A percentile compares a stretch with the other conserved stretches of the same genome.
phyloP scores from a whole-genome alignment of 352 stramenopile genomes.

The Pythium volutum region DNA sequence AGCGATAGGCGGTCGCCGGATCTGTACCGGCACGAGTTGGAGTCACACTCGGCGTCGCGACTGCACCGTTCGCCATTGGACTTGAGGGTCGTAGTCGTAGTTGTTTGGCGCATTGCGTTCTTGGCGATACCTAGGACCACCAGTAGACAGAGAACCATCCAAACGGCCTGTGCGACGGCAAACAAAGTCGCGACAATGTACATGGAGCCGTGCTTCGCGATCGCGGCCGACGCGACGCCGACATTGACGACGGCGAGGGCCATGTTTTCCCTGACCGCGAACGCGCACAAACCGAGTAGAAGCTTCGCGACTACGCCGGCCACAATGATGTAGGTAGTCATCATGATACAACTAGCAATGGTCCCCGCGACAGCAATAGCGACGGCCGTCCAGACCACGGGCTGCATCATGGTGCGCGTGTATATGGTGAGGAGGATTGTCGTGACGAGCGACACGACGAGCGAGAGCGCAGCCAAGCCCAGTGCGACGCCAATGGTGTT shows the following conservation, averaged over 20 bases:
- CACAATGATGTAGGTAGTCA: background rate
- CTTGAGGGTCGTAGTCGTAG: background rate
- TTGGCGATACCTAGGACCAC: constrained; percentile 83
- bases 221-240: background rate
- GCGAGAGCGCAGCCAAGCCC: constrained; percentile 30
- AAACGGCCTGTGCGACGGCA: constrained; percentile 85
- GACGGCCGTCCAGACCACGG: constrained; percentile 48
- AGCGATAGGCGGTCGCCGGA: constrained; percentile 1
- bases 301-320: no score
- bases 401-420: constrained; percentile 71
- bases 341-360: background rate
- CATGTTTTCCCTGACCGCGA: constrained; percentile 20
- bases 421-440: constrained; percentile 74
- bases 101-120: no score
- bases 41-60: constrained; percentile 32
- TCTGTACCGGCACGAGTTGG: constrained; percentile 29
- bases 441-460: constrained; percentile 62
- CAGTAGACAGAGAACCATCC: constrained; percentile 85
- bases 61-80: constrained; percentile 20
- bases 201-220: background rate
- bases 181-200: constrained; percentile 30
- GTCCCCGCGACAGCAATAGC: constrained; percentile 28
- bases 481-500: constrained; percentile 9
- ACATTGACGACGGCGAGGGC: background rate
- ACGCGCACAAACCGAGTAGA: background rate